Evolutionary conservation across 805 yeast species (phyloP).

Genomic region (Suhomyces sp.): DNA sequence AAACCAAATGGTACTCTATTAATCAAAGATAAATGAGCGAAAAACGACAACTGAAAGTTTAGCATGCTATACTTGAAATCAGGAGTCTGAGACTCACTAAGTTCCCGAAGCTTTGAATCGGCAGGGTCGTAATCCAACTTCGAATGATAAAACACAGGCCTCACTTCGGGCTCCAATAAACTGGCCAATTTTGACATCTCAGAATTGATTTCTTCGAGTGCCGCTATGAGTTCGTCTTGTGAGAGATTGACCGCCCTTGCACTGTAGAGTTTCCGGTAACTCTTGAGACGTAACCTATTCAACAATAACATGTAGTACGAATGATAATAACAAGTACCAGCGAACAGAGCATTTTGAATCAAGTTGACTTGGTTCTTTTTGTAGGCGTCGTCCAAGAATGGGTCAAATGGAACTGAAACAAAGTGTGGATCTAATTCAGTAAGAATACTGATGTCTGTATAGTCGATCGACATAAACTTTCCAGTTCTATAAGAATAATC

Average conservation of each 20-base stretch:
- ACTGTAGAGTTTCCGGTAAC: constrained; percentile 26
- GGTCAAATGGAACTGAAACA: constrained; percentile 13
- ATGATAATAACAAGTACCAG: constrained; percentile 13
- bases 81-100: neutral
- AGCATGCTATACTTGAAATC: constrained; percentile 3
- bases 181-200: constrained; percentile 20
- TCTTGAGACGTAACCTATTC: constrained; percentile 22
- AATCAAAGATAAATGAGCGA: constrained; percentile 25
- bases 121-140: neutral
- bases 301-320: constrained; percentile 14
- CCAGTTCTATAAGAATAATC: constrained; percentile 47
- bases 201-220: constrained; percentile 16
- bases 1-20: constrained; percentile 28
- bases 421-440: constrained; percentile 15
- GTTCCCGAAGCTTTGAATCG: neutral
- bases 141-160: constrained; percentile 20
- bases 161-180: constrained; percentile 16
- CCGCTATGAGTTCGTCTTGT: constrained; percentile 7
- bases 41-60: constrained; percentile 23
- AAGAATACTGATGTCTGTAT: constrained; percentile 35
- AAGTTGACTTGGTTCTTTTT: constrained; percentile 4
- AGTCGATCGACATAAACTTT: constrained; percentile 47
- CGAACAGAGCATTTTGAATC: constrained; percentile 7
- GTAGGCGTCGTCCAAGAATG: constrained; percentile 7
- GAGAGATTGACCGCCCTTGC: constrained; percentile 10